Evolutionary conservation across 2,329 filamentous ascomycete species (phyloP).

Genomic region (Fusarium praegraminearum): DNA sequence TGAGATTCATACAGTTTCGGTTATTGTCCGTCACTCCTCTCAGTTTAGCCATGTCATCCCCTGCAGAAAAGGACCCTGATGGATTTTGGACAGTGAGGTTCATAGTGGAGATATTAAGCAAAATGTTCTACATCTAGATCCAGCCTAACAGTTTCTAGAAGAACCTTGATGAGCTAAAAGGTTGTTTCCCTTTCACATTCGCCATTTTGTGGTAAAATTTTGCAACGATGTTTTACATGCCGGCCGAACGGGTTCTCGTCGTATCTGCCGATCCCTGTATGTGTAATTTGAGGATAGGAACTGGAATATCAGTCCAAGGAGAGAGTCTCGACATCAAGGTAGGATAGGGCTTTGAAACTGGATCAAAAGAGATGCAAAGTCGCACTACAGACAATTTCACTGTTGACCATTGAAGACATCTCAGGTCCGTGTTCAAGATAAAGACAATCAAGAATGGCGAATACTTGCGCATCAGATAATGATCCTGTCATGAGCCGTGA

Average conservation of each 20-base stretch:
- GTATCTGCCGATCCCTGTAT: slow-evolving; percentile 13
- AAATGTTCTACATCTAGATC: not conserved
- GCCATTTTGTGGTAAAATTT: no score
- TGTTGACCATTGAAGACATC: not conserved
- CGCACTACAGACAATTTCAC: not conserved
- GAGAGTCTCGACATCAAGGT: not conserved
- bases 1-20: no score
- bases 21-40: no score
- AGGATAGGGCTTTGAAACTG: not conserved
- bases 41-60: no score
- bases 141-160: not conserved
- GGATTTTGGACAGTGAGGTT: not conserved
- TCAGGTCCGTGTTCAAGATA: not conserved
- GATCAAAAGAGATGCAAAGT: slow-evolving; percentile 7
- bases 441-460: not conserved
- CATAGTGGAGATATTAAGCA: slow-evolving; percentile 1
- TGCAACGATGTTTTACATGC: not conserved
- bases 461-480: not conserved
- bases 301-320: not conserved
- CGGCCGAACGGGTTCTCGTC: slow-evolving; percentile 28
- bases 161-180: slow-evolving; percentile 24
- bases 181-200: not conserved
- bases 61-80: slow-evolving; percentile 25
- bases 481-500: slow-evolving; percentile 11
- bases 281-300: not conserved